These are phyloP conservation scores for Colletotrichum sp. DNA, from an alignment of 2,329 filamentous ascomycete species.

Conservation along the genomic window DNA sequence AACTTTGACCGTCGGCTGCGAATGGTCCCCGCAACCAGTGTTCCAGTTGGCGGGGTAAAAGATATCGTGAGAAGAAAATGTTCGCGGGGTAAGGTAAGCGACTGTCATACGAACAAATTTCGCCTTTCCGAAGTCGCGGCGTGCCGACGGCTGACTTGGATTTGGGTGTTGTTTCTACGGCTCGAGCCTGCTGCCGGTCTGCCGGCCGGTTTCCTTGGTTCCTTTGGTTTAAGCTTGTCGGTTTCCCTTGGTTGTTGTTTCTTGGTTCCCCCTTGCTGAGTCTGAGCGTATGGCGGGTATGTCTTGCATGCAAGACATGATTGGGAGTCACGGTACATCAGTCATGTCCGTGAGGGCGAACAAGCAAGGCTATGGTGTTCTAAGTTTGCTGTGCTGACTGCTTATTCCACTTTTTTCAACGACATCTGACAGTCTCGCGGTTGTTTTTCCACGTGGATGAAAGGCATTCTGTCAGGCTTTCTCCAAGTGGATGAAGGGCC, in stretches of 20 bases:
- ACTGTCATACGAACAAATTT: background rate
- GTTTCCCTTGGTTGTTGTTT: background rate
- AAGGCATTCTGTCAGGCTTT: no score
- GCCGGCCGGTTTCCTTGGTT: background rate
- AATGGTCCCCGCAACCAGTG: background rate
- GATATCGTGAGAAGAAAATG: background rate
- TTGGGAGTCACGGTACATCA: background rate
- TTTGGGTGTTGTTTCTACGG: background rate
- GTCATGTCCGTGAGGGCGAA: background rate
- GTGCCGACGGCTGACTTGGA: background rate
- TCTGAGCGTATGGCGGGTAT: background rate
- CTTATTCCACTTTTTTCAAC: constrained; percentile 24
- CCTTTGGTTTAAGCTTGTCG: background rate
- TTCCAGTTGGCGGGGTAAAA: constrained; percentile 19
- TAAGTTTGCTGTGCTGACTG: constrained; percentile 11
- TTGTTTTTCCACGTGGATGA: accelerated
- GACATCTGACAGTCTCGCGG: background rate
- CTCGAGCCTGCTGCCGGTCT: background rate
- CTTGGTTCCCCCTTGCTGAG: background rate
- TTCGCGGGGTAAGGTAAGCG: background rate
- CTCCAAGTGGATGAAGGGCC: no score
- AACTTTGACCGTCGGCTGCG: background rate
- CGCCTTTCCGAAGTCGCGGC: background rate
- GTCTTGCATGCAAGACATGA: background rate
- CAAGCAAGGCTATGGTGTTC: background rate